Evolutionary conservation across 768 basidiomycete genomes (phyloP).

Genomic region (Hericium coralloides): DNA sequence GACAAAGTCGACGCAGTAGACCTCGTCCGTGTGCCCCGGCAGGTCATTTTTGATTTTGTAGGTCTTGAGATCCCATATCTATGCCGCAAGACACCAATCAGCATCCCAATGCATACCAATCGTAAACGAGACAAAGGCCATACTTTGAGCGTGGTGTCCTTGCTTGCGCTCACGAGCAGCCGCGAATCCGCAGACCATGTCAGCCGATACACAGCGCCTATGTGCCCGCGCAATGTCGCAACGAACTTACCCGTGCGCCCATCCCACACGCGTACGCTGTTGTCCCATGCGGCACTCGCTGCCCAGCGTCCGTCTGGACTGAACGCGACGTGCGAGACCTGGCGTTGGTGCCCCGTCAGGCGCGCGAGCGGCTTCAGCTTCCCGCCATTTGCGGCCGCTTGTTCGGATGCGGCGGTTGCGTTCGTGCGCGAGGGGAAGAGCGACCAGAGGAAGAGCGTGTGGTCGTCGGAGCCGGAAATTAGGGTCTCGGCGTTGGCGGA

Average conservation of each 20-base stretch:
- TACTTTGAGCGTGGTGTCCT: conserved; percentile 94
- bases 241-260: conserved; percentile 79
- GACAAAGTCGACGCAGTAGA: conserved; percentile 98
- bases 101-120: neutral
- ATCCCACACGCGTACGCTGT: conserved; percentile 88
- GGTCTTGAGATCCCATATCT: conserved; percentile 97
- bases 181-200: conserved; percentile 94
- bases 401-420: conserved; percentile 25
- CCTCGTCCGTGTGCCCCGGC: conserved; percentile 94
- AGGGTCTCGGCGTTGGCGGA: conserved; percentile 64
- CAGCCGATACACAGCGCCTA: conserved; percentile 88
- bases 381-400: conserved; percentile 27
- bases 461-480: conserved; percentile 96
- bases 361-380: conserved; percentile 67
- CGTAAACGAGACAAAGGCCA: no score
- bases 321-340: conserved; percentile 90
- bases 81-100: neutral
- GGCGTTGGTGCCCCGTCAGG: conserved; percentile 90
- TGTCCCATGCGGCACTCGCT: conserved; percentile 88
- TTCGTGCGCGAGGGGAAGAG: conserved; percentile 46
- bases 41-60: conserved; percentile 93
- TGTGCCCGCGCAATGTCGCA: conserved; percentile 84
- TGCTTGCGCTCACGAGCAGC: conserved; percentile 88
- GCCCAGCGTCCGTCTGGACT: conserved; percentile 90
- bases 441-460: conserved; percentile 96